Conservation (phyloP, 2,329 filamentous ascomycete genomes). For the Exophiala phaeomuriformis region DNA sequence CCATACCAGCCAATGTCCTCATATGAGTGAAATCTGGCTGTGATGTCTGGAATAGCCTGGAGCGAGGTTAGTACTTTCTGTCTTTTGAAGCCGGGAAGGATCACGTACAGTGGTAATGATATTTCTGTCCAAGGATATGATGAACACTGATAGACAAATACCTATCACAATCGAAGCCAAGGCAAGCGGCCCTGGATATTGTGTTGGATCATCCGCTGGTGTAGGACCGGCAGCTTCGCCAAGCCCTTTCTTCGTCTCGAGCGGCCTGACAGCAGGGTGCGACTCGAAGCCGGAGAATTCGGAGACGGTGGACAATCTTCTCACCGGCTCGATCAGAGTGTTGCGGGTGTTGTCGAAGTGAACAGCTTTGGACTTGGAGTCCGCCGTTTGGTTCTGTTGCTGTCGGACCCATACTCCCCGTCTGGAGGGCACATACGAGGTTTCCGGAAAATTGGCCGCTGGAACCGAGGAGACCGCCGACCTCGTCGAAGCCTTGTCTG, state of each 20-base stretch:
- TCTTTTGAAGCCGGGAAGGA: no score
- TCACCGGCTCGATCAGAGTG: not conserved
- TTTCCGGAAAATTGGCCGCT: not conserved
- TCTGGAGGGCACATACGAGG: not conserved
- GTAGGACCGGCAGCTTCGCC: not conserved
- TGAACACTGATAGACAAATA: conserved; percentile 29
- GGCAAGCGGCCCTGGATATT: conserved; percentile 26
- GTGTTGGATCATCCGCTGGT: not conserved
- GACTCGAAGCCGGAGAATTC: conserved; percentile 1
- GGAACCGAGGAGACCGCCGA: not conserved
- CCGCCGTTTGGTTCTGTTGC: not conserved
- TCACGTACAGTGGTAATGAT: conserved; percentile 25
- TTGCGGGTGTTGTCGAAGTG: not conserved
- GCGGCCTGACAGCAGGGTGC: not conserved
- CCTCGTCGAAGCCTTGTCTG: not conserved
- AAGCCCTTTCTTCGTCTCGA: not conserved
- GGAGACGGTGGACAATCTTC: not conserved
- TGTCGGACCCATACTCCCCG: not conserved
- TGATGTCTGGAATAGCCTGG: conserved; percentile 25
- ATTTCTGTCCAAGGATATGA: conserved; percentile 29
- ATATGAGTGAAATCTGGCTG: conserved; percentile 22
- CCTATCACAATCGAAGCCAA: conserved; percentile 28
- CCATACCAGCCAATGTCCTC: conserved; percentile 28
- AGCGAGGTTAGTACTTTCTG: no score
- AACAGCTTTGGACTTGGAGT: not conserved